Evolutionary conservation across 306 rosid species (phyloP).

Genomic region (Lathyrus aphaca): DNA sequence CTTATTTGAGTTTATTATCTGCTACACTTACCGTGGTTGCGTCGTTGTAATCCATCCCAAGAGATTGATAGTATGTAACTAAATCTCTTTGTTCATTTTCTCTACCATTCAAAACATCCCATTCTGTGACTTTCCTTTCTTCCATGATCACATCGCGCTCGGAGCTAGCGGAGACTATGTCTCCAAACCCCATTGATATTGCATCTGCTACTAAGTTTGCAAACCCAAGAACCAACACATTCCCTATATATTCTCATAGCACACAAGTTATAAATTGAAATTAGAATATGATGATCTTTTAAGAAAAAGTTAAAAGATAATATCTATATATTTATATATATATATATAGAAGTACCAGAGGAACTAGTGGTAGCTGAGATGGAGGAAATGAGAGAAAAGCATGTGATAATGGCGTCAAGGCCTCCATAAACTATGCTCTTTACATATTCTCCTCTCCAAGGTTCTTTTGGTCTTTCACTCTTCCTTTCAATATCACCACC

Average conservation of each 20-base stretch:
- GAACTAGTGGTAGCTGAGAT: conserved; percentile 54
- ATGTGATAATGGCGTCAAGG: conserved; percentile 63
- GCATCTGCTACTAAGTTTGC: conserved; percentile 76
- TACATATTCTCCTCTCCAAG: conserved; percentile 56
- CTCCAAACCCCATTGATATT: conserved; percentile 82
- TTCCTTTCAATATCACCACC: conserved; percentile 6
- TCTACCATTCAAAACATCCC: conserved; percentile 55
- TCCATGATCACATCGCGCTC: conserved; percentile 51
- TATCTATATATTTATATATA: too few species aligned
- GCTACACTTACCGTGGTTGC: background rate
- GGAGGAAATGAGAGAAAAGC: conserved; percentile 69
- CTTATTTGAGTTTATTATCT: background rate
- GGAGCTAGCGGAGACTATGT: conserved; percentile 51
- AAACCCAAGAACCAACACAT: conserved; percentile 66
- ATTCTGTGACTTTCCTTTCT: conserved; percentile 52
- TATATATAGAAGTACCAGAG: conserved; percentile 32
- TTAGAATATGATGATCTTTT: too few species aligned
- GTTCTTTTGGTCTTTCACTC: conserved; percentile 59
- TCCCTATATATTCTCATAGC: conserved; percentile 35
- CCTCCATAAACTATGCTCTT: conserved; percentile 60
- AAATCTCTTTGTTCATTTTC: conserved; percentile 45
- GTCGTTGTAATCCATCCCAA: conserved; percentile 53
- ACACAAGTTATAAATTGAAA: conserved; percentile 17
- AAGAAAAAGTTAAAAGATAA: too few species aligned
- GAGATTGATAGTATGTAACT: conserved; percentile 50